These are phyloP conservation scores for Exophiala alcalophila DNA, from an alignment of 2,329 filamentous ascomycete genomes.

Conservation along the genomic window DNA sequence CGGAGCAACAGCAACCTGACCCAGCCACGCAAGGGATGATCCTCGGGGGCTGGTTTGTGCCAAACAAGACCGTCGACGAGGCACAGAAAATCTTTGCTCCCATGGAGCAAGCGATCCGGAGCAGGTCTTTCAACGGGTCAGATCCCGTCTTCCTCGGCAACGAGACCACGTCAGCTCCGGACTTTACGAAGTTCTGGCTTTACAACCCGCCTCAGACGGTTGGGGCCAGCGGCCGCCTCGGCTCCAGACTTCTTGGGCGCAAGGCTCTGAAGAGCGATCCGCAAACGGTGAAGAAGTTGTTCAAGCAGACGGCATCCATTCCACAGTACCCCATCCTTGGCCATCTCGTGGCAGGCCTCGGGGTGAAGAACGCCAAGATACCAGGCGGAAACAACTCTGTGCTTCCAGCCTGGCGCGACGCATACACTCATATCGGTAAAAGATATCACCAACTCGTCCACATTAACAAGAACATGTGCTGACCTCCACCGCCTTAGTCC, in stretches of 20 bases:
- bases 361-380: slow-evolving; percentile 33
- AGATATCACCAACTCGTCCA: too few species aligned
- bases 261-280: slow-evolving; percentile 17
- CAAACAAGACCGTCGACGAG: slow-evolving; percentile 17
- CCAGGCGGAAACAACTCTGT: slow-evolving; percentile 32
- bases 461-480: too few species aligned
- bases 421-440: slow-evolving; percentile 33
- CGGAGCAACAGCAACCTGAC: slow-evolving; percentile 5
- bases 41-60: slow-evolving; percentile 23
- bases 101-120: slow-evolving; percentile 27
- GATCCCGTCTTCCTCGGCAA: slow-evolving; percentile 31
- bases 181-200: slow-evolving; percentile 26
- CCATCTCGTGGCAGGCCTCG: slow-evolving; percentile 27
- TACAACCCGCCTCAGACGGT: slow-evolving; percentile 8
- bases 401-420: slow-evolving; percentile 36
- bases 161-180: slow-evolving; percentile 32
- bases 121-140: slow-evolving; percentile 22
- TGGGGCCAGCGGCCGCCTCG: slow-evolving; percentile 21
- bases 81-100: slow-evolving; percentile 16
- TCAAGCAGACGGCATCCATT: slow-evolving; percentile 24
- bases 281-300: slow-evolving; percentile 24
- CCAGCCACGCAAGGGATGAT: slow-evolving; percentile 13
- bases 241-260: slow-evolving; percentile 20
- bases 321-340: slow-evolving; percentile 19
- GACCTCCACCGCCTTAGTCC: too few species aligned